phyloP scores from a whole-genome alignment of 345 rosid genomes.

The Rhizophora mangle region DNA sequence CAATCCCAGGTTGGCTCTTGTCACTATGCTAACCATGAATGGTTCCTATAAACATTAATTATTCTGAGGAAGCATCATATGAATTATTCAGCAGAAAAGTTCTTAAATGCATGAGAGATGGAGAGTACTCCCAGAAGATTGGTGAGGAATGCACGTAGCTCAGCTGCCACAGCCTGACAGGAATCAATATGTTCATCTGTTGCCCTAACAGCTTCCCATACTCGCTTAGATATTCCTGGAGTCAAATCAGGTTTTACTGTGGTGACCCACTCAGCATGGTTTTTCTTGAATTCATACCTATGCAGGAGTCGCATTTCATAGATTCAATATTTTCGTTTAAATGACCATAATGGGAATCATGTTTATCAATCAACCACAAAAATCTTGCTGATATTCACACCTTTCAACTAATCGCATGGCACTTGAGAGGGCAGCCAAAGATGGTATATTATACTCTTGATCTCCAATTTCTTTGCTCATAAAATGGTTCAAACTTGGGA shows the following conservation, averaged over 20 bases:
- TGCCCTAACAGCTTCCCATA: conserved; percentile 54
- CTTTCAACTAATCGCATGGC: conserved; percentile 65
- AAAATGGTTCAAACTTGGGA: conserved; percentile 70
- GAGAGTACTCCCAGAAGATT: conserved; percentile 62
- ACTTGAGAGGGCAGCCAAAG: conserved; percentile 75
- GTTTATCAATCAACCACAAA: background rate
- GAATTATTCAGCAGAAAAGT: background rate
- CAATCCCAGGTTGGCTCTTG: too few species aligned
- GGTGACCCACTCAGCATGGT: conserved; percentile 73
- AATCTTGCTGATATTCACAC: conserved; percentile 22
- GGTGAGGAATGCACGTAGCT: conserved; percentile 54
- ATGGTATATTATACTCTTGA: conserved; percentile 43
- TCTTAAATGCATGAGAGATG: background rate
- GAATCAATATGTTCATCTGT: conserved; percentile 48
- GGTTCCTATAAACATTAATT: too few species aligned
- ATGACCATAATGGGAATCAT: background rate
- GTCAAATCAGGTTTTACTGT: conserved; percentile 66
- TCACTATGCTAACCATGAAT: too few species aligned
- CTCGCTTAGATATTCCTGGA: conserved; percentile 57
- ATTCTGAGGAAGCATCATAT: background rate
- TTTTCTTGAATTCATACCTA: conserved; percentile 81
- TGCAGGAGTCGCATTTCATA: background rate
- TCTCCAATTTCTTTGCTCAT: conserved; percentile 34
- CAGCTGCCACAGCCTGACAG: conserved; percentile 46
- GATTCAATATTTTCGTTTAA: background rate